Evolutionary conservation across 306 rosid species (phyloP).

Genomic region (Casuarina cunninghamiana): DNA sequence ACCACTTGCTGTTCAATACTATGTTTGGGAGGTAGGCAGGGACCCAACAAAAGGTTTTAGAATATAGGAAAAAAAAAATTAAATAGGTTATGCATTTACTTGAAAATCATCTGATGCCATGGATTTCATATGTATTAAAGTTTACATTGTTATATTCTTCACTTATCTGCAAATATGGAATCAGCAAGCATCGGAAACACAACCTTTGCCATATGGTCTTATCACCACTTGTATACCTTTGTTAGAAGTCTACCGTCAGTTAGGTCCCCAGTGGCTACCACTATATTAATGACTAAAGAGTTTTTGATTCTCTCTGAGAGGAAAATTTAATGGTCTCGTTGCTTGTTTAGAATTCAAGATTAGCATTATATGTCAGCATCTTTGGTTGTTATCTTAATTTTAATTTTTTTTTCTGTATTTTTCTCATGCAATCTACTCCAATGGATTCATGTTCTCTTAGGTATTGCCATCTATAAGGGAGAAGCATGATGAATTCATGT

Average conservation of each 20-base stretch:
- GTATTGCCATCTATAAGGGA: conserved; percentile 72
- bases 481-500: conserved; percentile 66
- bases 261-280: background rate
- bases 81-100: background rate
- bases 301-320: background rate
- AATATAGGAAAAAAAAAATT: background rate
- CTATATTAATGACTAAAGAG: background rate
- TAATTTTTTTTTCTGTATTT: background rate
- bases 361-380: background rate
- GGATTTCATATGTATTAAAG: background rate
- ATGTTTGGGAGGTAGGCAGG: background rate
- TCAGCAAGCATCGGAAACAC: background rate
- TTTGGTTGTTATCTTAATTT: background rate
- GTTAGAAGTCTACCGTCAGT: background rate
- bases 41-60: background rate
- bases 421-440: background rate
- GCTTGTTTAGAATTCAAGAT: background rate
- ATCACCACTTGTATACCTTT: background rate
- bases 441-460: conserved; percentile 28
- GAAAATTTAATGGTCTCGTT: background rate
- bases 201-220: background rate
- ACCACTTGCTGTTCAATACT: background rate
- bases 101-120: background rate
- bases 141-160: background rate
- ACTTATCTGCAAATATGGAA: background rate